Evolutionary conservation across 345 rosid species (phyloP).

Genomic region (Lumnitzera littorea): DNA sequence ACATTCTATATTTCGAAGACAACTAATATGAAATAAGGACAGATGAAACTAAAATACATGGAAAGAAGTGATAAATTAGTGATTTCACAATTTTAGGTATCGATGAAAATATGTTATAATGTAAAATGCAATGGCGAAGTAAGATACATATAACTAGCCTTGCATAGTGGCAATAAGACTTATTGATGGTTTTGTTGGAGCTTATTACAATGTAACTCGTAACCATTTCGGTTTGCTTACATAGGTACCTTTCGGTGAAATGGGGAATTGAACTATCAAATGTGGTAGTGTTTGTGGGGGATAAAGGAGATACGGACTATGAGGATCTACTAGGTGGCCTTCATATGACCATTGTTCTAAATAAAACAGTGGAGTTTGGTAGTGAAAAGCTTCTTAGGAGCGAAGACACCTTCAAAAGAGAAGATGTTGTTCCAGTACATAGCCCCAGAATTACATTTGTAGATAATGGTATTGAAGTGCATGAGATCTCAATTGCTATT

Average conservation of each 20-base stretch:
- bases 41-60: no score
- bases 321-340: slow-evolving; percentile 66
- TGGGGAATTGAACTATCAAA: slow-evolving; percentile 74
- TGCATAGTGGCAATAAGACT: no score
- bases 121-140: neutral
- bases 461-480: slow-evolving; percentile 32
- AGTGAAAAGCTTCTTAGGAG: slow-evolving; percentile 53
- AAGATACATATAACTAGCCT: no score
- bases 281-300: slow-evolving; percentile 61
- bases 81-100: no score
- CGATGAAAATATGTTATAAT: neutral
- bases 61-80: no score
- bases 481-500: slow-evolving; percentile 41
- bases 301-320: slow-evolving; percentile 76
- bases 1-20: neutral
- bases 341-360: slow-evolving; percentile 56
- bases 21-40: neutral
- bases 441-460: slow-evolving; percentile 37
- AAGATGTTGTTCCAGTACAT: slow-evolving; percentile 39
- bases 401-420: slow-evolving; percentile 53
- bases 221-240: slow-evolving; percentile 8
- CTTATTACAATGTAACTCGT: neutral
- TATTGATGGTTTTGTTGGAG: neutral
- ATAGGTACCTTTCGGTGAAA: slow-evolving; percentile 75
- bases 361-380: slow-evolving; percentile 45